phyloP scores from a whole-genome alignment of 768 basidiomycete species.

The Lentinula sp. region DNA sequence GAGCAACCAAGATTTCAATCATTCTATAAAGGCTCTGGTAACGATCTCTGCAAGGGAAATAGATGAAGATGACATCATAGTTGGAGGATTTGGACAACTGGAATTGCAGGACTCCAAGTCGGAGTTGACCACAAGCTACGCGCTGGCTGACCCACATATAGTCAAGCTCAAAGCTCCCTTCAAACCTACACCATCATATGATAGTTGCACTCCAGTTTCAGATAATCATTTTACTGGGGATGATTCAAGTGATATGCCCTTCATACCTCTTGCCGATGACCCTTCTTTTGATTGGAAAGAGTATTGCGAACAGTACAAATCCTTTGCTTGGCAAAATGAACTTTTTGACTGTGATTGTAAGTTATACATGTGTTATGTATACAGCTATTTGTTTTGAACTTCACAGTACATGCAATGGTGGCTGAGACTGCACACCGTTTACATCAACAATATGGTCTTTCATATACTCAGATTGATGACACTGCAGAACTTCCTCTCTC shows the following conservation, averaged over 20 bases:
- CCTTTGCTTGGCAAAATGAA: slow-evolving; percentile 44
- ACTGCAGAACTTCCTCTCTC: slow-evolving; percentile 37
- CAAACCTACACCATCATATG: neutral
- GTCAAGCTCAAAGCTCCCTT: neutral
- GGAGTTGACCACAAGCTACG: neutral
- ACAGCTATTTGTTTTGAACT: neutral
- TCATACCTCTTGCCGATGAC: slow-evolving; percentile 62
- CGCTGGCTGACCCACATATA: neutral
- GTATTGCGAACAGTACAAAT: slow-evolving; percentile 35
- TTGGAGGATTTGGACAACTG: neutral
- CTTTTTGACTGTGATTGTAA: slow-evolving; percentile 34
- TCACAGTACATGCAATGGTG: slow-evolving; percentile 42
- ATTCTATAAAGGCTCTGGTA: neutral
- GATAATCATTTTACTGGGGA: slow-evolving; percentile 49
- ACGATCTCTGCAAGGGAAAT: neutral
- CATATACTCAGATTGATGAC: slow-evolving; percentile 40
- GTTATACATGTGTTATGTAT: slow-evolving; percentile 8
- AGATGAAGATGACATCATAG: neutral
- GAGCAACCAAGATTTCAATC: neutral
- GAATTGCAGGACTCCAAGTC: neutral
- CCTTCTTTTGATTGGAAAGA: slow-evolving; percentile 34
- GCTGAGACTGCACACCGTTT: slow-evolving; percentile 43
- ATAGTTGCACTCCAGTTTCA: slow-evolving; percentile 37
- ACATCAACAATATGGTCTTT: slow-evolving; percentile 27
- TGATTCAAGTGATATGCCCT: slow-evolving; percentile 50